Evolutionary conservation across 1,284 basidiomycete species (phyloP).

Genomic region (Phaffia rhodozyma): DNA sequence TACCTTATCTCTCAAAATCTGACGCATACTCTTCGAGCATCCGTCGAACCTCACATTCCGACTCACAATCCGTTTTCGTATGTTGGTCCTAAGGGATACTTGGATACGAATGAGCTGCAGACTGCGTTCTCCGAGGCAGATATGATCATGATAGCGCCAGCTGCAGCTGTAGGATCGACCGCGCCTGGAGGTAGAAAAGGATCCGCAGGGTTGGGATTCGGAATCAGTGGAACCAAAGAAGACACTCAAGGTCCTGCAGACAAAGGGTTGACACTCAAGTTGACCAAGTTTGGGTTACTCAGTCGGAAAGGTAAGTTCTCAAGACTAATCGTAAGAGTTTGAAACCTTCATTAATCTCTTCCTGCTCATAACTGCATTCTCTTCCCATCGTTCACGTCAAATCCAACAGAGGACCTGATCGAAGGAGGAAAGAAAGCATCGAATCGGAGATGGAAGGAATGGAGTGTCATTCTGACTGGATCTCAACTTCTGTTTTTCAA

Average conservation of each 20-base stretch:
- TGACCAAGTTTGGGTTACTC: slow-evolving; percentile 72
- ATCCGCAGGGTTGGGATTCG: slow-evolving; percentile 17
- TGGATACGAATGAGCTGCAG: slow-evolving; percentile 59
- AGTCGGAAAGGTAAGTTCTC: slow-evolving; percentile 52
- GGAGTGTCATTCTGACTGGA: slow-evolving; percentile 73
- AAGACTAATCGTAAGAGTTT: not conserved
- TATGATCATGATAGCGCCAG: slow-evolving; percentile 45
- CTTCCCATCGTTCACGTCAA: not conserved
- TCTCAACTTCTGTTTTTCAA: slow-evolving; percentile 89
- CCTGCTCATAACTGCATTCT: not conserved
- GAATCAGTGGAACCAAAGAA: slow-evolving; percentile 21
- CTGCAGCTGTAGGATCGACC: slow-evolving; percentile 22
- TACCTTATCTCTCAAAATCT: slow-evolving; percentile 70
- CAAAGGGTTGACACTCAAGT: slow-evolving; percentile 42
- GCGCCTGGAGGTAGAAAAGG: slow-evolving; percentile 10
- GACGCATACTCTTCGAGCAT: slow-evolving; percentile 61
- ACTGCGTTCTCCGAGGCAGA: slow-evolving; percentile 56
- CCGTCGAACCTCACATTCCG: slow-evolving; percentile 54
- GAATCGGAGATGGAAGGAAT: slow-evolving; percentile 77
- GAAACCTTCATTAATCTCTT: not conserved
- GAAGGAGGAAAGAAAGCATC: slow-evolving; percentile 63
- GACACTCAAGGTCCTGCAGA: slow-evolving; percentile 21
- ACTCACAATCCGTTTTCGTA: slow-evolving; percentile 60
- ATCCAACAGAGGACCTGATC: slow-evolving; percentile 48
- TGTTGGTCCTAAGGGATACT: slow-evolving; percentile 44